Conservation (phyloP, 495 filamentous ascomycete genomes). For the Tuber magnatum region DNA sequence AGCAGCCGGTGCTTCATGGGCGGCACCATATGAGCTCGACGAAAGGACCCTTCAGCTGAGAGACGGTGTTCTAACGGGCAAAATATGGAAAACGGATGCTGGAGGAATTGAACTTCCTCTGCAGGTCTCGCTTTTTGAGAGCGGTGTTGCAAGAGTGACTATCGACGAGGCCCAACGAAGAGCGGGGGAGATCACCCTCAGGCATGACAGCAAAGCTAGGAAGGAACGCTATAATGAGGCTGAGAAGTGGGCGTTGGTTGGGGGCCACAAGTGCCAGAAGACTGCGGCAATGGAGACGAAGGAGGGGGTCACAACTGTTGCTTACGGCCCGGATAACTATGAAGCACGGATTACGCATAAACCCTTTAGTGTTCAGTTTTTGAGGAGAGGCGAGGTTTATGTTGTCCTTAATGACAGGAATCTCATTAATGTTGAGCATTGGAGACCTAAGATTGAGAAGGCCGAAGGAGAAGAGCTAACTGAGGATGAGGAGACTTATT, state of each 20-base stretch:
- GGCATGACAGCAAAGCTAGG: conserved; percentile 72
- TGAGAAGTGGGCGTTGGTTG: conserved; percentile 77
- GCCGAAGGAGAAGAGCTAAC: conserved; percentile 45
- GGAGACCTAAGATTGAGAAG: conserved; percentile 79
- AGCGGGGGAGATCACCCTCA: conserved; percentile 79
- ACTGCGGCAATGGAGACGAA: conserved; percentile 46
- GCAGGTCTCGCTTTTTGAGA: conserved; percentile 77
- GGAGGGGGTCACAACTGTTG: conserved; percentile 61
- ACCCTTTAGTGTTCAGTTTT: conserved; percentile 79
- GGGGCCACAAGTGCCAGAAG: conserved; percentile 57
- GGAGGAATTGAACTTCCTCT: conserved; percentile 69
- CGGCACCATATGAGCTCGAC: conserved; percentile 71
- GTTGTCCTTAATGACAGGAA: conserved; percentile 82
- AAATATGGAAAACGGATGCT: conserved; percentile 64
- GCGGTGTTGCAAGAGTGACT: conserved; percentile 74
- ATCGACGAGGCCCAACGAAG: conserved; percentile 85
- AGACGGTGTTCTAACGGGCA: conserved; percentile 70
- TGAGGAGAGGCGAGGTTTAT: conserved; percentile 71
- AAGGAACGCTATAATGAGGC: conserved; percentile 94
- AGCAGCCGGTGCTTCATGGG: conserved; percentile 59
- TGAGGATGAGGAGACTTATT: conserved; percentile 84
- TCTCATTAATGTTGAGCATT: conserved; percentile 87
- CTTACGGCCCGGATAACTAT: conserved; percentile 67
- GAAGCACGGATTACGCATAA: conserved; percentile 73
- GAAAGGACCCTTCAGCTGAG: conserved; percentile 64